Conservation (phyloP, 2,329 filamentous ascomycete species). For the Neofusicoccum umdonicola region DNA sequence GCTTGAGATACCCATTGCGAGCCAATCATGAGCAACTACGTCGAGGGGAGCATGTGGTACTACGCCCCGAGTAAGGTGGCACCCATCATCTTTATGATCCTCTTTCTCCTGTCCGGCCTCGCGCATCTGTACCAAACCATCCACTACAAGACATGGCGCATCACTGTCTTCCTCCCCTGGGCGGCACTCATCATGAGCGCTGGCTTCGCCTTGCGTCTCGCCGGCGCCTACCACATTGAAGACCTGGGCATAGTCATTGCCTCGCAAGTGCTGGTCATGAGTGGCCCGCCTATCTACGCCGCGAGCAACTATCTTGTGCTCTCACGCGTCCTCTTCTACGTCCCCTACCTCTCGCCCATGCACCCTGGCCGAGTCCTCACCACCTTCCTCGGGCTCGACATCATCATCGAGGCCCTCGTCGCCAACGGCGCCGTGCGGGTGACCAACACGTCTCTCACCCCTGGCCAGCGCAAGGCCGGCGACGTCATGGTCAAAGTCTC, state of each 20-base stretch:
- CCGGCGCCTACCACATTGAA: slow-evolving; percentile 52
- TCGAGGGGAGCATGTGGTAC: slow-evolving; percentile 35
- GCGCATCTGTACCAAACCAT: slow-evolving; percentile 55
- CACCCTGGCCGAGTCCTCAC: slow-evolving; percentile 60
- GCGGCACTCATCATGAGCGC: slow-evolving; percentile 54
- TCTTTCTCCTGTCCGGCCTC: slow-evolving; percentile 48
- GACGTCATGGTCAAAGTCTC: slow-evolving; percentile 49
- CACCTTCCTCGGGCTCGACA: slow-evolving; percentile 54
- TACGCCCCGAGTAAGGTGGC: slow-evolving; percentile 57
- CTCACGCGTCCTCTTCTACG: slow-evolving; percentile 59
- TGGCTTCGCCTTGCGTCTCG: slow-evolving; percentile 56
- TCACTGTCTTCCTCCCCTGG: slow-evolving; percentile 56
- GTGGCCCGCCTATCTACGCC: slow-evolving; percentile 58
- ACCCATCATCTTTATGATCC: slow-evolving; percentile 52
- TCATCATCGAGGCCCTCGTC: slow-evolving; percentile 51
- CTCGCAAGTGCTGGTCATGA: slow-evolving; percentile 29
- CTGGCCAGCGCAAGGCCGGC: slow-evolving; percentile 41
- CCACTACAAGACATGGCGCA: slow-evolving; percentile 56
- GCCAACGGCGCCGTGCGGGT: slow-evolving; percentile 51
- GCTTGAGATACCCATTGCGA: background rate
- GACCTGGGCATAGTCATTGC: slow-evolving; percentile 40
- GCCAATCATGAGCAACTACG: slow-evolving; percentile 7
- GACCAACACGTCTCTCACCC: slow-evolving; percentile 39
- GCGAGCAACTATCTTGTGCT: slow-evolving; percentile 61
- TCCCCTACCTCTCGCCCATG: slow-evolving; percentile 58